A percentile compares a stretch with the other conserved stretches of the same genome.
phyloP scores from a whole-genome alignment of 2,329 filamentous ascomycete genomes.

The Alternaria sp. region DNA sequence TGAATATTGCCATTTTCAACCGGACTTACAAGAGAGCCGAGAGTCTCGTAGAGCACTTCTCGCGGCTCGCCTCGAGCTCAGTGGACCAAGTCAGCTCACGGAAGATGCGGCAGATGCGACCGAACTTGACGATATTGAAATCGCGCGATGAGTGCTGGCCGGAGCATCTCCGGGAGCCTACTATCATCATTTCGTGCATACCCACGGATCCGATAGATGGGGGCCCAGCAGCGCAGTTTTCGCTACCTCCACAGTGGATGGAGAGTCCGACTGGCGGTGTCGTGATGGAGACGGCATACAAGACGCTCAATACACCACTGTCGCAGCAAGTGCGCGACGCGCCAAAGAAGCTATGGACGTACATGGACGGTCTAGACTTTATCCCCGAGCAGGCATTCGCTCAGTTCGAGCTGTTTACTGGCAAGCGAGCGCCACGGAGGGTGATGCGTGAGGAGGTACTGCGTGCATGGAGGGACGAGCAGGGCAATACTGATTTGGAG shows the following conservation, averaged over 20 bases:
- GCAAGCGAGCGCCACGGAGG: slow-evolving; percentile 71
- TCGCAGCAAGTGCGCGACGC: slow-evolving; percentile 69
- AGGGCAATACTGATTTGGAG: slow-evolving; percentile 36
- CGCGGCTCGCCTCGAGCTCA: slow-evolving; percentile 52
- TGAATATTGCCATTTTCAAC: slow-evolving; percentile 77
- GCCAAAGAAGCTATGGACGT: slow-evolving; percentile 71
- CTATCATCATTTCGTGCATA: slow-evolving; percentile 78
- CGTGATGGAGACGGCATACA: slow-evolving; percentile 75
- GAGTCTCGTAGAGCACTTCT: slow-evolving; percentile 73
- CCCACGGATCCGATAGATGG: slow-evolving; percentile 72
- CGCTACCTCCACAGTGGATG: slow-evolving; percentile 72
- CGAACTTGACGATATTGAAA: slow-evolving; percentile 64
- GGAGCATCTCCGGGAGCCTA: slow-evolving; percentile 66
- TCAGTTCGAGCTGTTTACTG: slow-evolving; percentile 82
- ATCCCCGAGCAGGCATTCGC: slow-evolving; percentile 80
- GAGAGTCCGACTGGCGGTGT: slow-evolving; percentile 76
- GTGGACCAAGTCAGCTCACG: slow-evolving; percentile 20
- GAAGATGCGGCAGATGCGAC: slow-evolving; percentile 30
- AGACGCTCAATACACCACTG: slow-evolving; percentile 73
- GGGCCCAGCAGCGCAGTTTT: slow-evolving; percentile 71
- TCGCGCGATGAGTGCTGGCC: slow-evolving; percentile 70
- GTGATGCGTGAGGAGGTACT: slow-evolving; percentile 72
- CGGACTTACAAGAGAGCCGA: slow-evolving; percentile 71
- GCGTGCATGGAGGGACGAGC: slow-evolving; percentile 43
- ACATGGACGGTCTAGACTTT: slow-evolving; percentile 77